These are phyloP conservation scores for Gentiana dahurica DNA, from an alignment of 257 asterid genomes.

Conservation along the genomic window DNA sequence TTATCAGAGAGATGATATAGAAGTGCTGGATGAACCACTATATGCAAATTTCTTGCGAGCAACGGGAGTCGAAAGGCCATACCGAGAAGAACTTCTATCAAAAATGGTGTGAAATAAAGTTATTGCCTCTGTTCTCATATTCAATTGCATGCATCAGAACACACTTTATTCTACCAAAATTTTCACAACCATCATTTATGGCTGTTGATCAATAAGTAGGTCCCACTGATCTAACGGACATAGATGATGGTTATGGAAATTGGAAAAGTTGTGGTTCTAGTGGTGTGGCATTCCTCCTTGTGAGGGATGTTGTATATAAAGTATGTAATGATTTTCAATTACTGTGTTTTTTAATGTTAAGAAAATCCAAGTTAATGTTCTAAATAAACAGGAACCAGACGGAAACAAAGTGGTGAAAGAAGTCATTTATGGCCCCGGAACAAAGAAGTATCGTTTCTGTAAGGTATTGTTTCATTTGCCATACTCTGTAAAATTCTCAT, in stretches of 20 bases:
- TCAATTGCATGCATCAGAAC: too few relatives aligned
- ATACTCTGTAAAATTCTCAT: background rate
- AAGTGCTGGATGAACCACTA: conserved; percentile 81
- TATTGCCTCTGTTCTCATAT: too few relatives aligned
- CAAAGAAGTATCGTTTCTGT: conserved; percentile 62
- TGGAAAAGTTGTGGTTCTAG: too few relatives aligned
- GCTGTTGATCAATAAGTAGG: too few relatives aligned
- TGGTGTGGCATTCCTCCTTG: too few relatives aligned
- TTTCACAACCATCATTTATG: too few relatives aligned
- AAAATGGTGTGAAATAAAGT: conserved; percentile 28
- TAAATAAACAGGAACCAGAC: conserved; percentile 47
- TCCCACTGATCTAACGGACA: too few relatives aligned
- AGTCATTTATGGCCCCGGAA: conserved; percentile 53
- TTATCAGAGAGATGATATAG: conserved; percentile 63
- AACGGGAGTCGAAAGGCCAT: conserved; percentile 63
- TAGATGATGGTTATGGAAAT: too few relatives aligned
- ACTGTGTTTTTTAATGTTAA: background rate
- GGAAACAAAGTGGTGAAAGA: conserved; percentile 67
- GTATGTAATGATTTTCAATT: too few relatives aligned
- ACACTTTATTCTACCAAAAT: too few relatives aligned
- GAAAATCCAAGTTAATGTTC: background rate
- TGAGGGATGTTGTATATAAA: too few relatives aligned
- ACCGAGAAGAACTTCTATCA: conserved; percentile 45
- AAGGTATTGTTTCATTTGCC: conserved; percentile 39
- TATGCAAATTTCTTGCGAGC: conserved; percentile 49